phyloP scores from a whole-genome alignment of 495 filamentous ascomycete species.

The Aspergillus coremiiformis region DNA sequence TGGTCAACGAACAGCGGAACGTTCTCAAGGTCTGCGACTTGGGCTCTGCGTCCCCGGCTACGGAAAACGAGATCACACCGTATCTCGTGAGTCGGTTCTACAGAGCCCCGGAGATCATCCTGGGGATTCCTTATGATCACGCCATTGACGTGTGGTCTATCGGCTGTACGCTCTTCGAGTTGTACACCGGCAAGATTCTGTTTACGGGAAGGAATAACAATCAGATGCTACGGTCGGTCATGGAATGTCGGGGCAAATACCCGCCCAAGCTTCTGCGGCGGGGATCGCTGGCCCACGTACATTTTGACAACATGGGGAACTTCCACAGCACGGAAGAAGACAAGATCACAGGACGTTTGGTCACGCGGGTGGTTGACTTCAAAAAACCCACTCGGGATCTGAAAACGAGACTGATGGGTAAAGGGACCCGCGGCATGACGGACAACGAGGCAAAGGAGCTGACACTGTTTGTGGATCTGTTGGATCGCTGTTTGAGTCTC shows the following conservation, averaged over 20 bases:
- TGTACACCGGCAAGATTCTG: constrained; percentile 95
- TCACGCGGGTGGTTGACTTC: constrained; percentile 60
- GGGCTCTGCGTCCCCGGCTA: constrained; percentile 83
- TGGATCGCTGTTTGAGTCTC: constrained; percentile 78
- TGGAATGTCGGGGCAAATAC: constrained; percentile 93
- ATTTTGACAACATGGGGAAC: constrained; percentile 83
- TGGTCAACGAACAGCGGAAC: constrained; percentile 80
- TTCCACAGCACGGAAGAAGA: constrained; percentile 85
- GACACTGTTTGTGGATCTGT: constrained; percentile 70
- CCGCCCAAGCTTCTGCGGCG: constrained; percentile 77
- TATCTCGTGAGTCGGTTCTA: constrained; percentile 97
- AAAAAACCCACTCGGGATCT: constrained; percentile 79
- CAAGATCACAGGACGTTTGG: constrained; percentile 72
- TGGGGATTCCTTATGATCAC: constrained; percentile 90
- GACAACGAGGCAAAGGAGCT: constrained; percentile 74
- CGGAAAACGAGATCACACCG: constrained; percentile 83
- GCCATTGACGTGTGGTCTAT: constrained; percentile 97
- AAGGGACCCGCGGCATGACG: constrained; percentile 59
- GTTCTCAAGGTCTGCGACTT: constrained; percentile 91
- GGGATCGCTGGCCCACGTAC: constrained; percentile 60
- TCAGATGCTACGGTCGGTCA: constrained; percentile 90
- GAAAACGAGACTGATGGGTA: constrained; percentile 64
- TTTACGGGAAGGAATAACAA: constrained; percentile 96
- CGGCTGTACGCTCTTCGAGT: constrained; percentile 91
- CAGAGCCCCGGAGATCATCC: constrained; percentile 91